Evolutionary conservation across 1,139 yeast genomes (phyloP), one percentile per base, ranked within the genome.

Genomic region (Diutina mesorugosa): DNA sequence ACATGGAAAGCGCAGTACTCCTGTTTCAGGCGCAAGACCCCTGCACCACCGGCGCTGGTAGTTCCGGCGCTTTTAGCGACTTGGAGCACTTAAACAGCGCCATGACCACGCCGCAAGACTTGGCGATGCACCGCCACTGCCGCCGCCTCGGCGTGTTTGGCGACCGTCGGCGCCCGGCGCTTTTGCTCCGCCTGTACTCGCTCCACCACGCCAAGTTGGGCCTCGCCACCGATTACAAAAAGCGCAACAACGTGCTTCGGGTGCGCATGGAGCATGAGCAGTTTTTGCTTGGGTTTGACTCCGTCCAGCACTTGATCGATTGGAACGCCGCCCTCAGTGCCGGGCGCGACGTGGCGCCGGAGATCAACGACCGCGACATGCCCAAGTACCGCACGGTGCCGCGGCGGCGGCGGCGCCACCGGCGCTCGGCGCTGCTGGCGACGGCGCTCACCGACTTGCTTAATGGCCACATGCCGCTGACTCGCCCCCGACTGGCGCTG

Each of bases 321-420:
- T 86, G 93, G 91, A 78, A 85, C 58, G 73, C 77, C 66, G 80
- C 80, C 54, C 58, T 87, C 4, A 74, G 77, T 55, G 72, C 80
- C 7, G 93, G 89, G 0, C 80, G 81, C 57, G 88, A 84, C 62
- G 79, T 86, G 32, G 71, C 90, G 3, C 69, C 85, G 51, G 93
- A 87, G 66, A 62, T 87, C 35, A 73, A 72, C 46, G 72, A 77
- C 30, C 71, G 95, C 55, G 83, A 80, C 55, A 66, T 81, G 66
- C 93, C 95, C 3, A 73, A 74, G 35, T 86, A 85, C 66, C 73
- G 90, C 64, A 84, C 89, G 0, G 90, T 87, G 9, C 95, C 95
- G 4, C 72, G 91, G 62, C 73, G 91, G 62, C 73, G 90, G 65
- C 67, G 83, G 52, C 51, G 45, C 21, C 54, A 48, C 1, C 30